phyloP scores from a whole-genome alignment of 1,139 yeast genomes.

The Sugiyamaella japonica region DNA sequence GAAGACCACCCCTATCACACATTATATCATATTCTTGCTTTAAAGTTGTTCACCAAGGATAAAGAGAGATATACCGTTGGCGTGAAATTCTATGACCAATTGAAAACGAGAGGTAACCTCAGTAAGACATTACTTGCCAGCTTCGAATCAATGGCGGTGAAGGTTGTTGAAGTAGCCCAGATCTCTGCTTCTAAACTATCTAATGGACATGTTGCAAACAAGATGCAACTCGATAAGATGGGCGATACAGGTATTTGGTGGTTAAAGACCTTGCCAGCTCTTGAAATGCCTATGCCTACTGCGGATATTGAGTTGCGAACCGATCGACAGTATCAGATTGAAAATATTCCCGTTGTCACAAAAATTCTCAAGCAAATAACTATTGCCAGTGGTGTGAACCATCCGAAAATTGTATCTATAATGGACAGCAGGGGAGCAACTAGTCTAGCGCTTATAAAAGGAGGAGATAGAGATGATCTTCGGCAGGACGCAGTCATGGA shows the following conservation, averaged over 20 bases:
- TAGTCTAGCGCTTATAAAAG: conserved; percentile 68
- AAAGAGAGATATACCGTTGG: conserved; percentile 7
- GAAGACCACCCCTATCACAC: conserved; percentile 75
- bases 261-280: conserved; percentile 49
- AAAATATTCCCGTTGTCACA: conserved; percentile 48
- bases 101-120: conserved; percentile 8
- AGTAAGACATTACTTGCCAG: conserved; percentile 40
- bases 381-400: conserved; percentile 79
- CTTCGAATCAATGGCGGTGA: conserved; percentile 52
- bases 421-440: conserved; percentile 55
- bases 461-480: conserved; percentile 78
- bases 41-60: conserved; percentile 15
- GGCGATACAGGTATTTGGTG: conserved; percentile 45
- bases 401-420: conserved; percentile 74
- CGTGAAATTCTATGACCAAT: conserved; percentile 18
- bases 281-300: conserved; percentile 71
- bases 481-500: conserved; percentile 98
- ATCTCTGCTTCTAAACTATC: conserved; percentile 2
- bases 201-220: conserved; percentile 2
- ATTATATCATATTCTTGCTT: conserved; percentile 59
- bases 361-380: conserved; percentile 49
- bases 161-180: conserved; percentile 52
- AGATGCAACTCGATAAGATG: conserved; percentile 11
- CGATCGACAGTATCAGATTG: conserved; percentile 48
- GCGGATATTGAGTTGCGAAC: conserved; percentile 46